Base-by-base conservation (phyloP, 441 rosid genomes). In the Pelargonium cotyledonis region DNA sequence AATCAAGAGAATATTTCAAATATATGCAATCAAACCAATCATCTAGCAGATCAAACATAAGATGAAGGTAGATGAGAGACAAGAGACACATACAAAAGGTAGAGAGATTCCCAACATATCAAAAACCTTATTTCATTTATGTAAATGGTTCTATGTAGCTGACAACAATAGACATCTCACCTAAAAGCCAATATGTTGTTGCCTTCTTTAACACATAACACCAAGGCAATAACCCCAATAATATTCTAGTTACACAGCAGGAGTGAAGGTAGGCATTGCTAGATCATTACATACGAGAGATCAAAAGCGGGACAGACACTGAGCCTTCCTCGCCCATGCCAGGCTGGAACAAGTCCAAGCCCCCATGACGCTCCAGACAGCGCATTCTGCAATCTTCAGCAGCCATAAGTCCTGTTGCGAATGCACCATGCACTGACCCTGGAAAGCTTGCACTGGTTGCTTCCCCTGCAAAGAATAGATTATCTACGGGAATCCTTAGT, bases 381-480 rank as follows among this genome's bases (percentile, higher is more conserved):
- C 96, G 97, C 97, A 92, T 90, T 82, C 97, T 81, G 83, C 97
- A 95, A 70, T 83, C 97, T 75, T 95, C 95, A 0, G 94, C 97
- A 18, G 97, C 98, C 86, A 86, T 76, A 77, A 89, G 46, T 41
- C 98, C 98, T 0, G 96, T 92, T 1, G 96, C 85, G 79, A 76
- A 95, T 10, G 99, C 99, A 31, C 97, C 99, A 16, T 92, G 99
- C 55, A 90, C 92, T 9, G 96, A 95, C 16, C 97, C 97, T 0
- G 97, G 92, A 80, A 76, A 89, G 83, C 80, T 84, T 71, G 70
- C 41, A 68, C 98, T 95, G 4, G 97, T 89, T 16, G 98, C 99
- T 82, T 95, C 99, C 63, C 99, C 98, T 0, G 98, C 98, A 84
- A 95, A 95, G 88, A 95, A 95, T 74, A 95, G 66, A 77, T 95